These are phyloP conservation scores for Ophiocytium majus DNA, from an alignment of 352 stramenopile species.

Conservation along the genomic window DNA sequence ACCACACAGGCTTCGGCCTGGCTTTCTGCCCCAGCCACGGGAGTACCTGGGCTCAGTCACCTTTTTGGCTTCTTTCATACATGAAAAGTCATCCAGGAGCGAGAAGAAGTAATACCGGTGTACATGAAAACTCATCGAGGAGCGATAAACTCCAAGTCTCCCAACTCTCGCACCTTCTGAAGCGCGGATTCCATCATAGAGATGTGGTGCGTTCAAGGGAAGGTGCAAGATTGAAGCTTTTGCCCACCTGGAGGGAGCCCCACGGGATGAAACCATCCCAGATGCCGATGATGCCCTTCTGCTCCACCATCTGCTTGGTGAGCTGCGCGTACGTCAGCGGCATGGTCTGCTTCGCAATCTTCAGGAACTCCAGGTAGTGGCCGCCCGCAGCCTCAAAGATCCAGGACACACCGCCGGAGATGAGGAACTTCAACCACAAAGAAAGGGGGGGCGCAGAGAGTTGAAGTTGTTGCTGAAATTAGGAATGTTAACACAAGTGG, in stretches of 20 bases:
- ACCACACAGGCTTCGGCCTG: too few relatives aligned
- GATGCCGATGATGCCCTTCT: conserved; percentile 80
- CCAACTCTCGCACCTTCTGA: too few relatives aligned
- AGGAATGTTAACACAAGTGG: conserved; percentile 31
- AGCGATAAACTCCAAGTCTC: too few relatives aligned
- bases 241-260: conserved; percentile 73
- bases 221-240: too few relatives aligned
- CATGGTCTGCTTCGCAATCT: conserved; percentile 84
- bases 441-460: too few relatives aligned
- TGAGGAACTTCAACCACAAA: conserved; percentile 65
- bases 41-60: too few relatives aligned
- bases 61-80: too few relatives aligned
- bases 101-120: too few relatives aligned
- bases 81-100: too few relatives aligned
- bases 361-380: conserved; percentile 88
- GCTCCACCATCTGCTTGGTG: conserved; percentile 72
- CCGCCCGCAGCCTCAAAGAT: conserved; percentile 76
- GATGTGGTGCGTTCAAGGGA: not conserved
- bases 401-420: conserved; percentile 75
- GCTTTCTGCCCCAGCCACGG: too few relatives aligned
- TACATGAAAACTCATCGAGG: too few relatives aligned
- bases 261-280: conserved; percentile 89
- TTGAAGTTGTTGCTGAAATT: conserved; percentile 2
- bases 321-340: conserved; percentile 70
- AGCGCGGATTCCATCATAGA: too few relatives aligned